Evolutionary conservation across 1,139 yeast species (phyloP).

Genomic region (Geotrichum phurueaensis): DNA sequence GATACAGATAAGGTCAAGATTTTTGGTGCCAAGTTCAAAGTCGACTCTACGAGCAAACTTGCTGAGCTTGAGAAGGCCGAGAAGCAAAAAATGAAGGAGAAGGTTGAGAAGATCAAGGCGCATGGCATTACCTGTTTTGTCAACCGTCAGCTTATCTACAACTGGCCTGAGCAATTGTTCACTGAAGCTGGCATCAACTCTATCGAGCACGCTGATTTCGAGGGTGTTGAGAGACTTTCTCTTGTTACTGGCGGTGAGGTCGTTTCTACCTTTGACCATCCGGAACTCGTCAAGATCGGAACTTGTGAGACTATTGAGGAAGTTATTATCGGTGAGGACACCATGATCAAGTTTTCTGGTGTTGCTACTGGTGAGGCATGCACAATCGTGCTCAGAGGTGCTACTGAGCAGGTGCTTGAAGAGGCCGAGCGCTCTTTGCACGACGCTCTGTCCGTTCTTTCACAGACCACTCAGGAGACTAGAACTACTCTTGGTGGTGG

Average conservation of each 20-base stretch:
- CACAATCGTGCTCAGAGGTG: slow-evolving; percentile 92
- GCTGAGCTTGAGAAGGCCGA: slow-evolving; percentile 97
- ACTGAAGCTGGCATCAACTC: slow-evolving; percentile 84
- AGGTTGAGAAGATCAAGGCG: slow-evolving; percentile 80
- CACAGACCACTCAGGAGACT: slow-evolving; percentile 94
- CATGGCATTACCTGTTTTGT: slow-evolving; percentile 84
- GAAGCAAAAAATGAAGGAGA: slow-evolving; percentile 82
- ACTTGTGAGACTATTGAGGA: slow-evolving; percentile 88
- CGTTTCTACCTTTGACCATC: slow-evolving; percentile 90
- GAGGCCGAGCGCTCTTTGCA: slow-evolving; percentile 97
- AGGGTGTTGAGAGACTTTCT: slow-evolving; percentile 94
- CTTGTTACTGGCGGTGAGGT: slow-evolving; percentile 98
- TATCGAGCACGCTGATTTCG: slow-evolving; percentile 97
- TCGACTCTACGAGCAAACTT: slow-evolving; percentile 87
- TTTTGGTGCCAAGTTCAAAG: slow-evolving; percentile 96
- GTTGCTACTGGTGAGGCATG: slow-evolving; percentile 96
- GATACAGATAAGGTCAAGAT: slow-evolving; percentile 96
- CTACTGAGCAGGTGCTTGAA: slow-evolving; percentile 91
- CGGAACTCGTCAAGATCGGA: slow-evolving; percentile 80
- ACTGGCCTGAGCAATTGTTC: slow-evolving; percentile 94
- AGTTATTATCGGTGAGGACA: slow-evolving; percentile 84
- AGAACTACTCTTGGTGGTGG: slow-evolving; percentile 97
- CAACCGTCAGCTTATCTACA: slow-evolving; percentile 92
- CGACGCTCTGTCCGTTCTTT: slow-evolving; percentile 90
- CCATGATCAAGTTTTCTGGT: slow-evolving; percentile 82